Evolutionary conservation across 257 asterid species (phyloP).

Genomic region (Rauvolfia tetraphylla): DNA sequence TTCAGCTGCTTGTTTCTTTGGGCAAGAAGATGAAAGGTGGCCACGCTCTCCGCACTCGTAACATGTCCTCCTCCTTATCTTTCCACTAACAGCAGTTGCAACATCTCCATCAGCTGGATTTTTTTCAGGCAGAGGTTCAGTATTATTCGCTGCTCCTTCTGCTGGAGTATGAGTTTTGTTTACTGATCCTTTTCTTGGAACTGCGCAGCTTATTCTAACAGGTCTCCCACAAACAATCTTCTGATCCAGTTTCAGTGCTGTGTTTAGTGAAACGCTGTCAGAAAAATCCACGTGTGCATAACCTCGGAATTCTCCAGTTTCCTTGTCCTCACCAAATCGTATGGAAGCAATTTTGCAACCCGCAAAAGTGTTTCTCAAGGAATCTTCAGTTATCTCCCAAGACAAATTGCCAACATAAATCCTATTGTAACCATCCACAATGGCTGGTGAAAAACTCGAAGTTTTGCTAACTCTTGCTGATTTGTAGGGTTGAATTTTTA

Average conservation of each 20-base stretch:
- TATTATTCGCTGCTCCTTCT: neutral
- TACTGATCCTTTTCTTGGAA: constrained; percentile 46
- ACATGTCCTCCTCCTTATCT: constrained; percentile 78
- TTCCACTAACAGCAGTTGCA: constrained; percentile 42
- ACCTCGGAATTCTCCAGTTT: constrained; percentile 79
- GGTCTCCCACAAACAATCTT: constrained; percentile 69
- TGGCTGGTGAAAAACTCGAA: constrained; percentile 57
- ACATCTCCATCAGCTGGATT: constrained; percentile 21
- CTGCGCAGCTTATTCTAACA: constrained; percentile 71
- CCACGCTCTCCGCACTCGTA: constrained; percentile 86
- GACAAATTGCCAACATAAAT: constrained; percentile 81
- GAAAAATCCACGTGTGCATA: constrained; percentile 85
- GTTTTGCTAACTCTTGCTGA: constrained; percentile 44
- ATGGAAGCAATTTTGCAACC: constrained; percentile 55
- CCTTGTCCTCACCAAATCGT: constrained; percentile 85
- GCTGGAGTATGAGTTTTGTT: constrained; percentile 20
- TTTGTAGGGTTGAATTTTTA: constrained; percentile 77
- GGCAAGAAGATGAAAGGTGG: constrained; percentile 78
- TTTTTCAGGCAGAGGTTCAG: constrained; percentile 19
- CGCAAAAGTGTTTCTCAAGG: constrained; percentile 56
- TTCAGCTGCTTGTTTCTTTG: constrained; percentile 48
- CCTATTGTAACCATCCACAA: constrained; percentile 76
- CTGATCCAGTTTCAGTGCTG: constrained; percentile 79
- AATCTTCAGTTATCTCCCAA: constrained; percentile 80
- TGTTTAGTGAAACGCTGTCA: constrained; percentile 47